Evolutionary conservation across 805 yeast genomes (phyloP), one percentile per base, ranked within the genome.

Genomic region (Nakazawaea ambrosiae): DNA sequence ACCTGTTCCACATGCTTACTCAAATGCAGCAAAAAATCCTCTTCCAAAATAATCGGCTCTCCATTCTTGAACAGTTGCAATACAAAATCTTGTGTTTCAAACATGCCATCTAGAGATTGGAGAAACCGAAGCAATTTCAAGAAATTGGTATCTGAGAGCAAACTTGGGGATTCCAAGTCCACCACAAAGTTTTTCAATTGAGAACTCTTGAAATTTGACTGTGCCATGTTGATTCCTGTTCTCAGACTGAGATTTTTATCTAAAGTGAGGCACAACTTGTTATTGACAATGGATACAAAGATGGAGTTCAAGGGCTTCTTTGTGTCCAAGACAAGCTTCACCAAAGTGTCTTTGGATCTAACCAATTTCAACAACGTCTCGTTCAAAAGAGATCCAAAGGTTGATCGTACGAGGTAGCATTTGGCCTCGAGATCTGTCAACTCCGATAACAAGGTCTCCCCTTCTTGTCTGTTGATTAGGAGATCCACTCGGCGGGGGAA

Each of bases 61-160:
- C 24, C 24, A 10, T 22, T 10, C 10, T 8, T 10, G 10, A 7
- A 8, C 10, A 22, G 24, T 22, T 22, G 24, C 24, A 22, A 7
- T 22, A 22, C 10, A 22, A 22, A 22, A 7, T 22, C 10, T 10
- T 10, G 24, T 10, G 10, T 7, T 7, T 22, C 24, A n/a, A n/a
- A n/a, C n/a, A n/a, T n/a, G 24, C 10, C 24, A 10, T 10, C 24
- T 22, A 22, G 10, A 22, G 12, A 20, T 20, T 39, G 42, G 9
- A 39, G 25, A 20, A 33, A 39, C 6, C 32, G 28, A 9, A 39
- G 26, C 9, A 31, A 5, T 30, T 39, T 39, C 24, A 34, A 25
- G 16, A 29, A 39, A 20, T 4, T 30, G 3, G 14, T 5, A 26
- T 39, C 33, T 5, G 31, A n/a, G n/a, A n/a, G 16, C 5, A 31